Evolutionary conservation across 2,329 filamentous ascomycete species (phyloP), one percentile per base, ranked within the genome.

Genomic region (Colletotrichum tropicicola): DNA sequence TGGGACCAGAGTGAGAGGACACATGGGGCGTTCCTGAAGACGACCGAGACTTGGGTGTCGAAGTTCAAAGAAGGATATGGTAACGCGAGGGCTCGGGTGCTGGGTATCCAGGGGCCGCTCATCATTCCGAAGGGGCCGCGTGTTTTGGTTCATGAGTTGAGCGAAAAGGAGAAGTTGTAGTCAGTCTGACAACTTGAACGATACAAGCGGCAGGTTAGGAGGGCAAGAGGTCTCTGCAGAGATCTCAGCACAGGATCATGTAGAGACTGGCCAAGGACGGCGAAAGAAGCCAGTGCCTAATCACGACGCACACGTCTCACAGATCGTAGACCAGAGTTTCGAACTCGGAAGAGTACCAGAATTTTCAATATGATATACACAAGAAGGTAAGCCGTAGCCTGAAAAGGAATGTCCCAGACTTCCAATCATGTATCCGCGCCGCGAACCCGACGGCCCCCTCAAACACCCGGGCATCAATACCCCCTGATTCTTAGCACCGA

Each of bases 1-100:
- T 94, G 91, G 91, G 89, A 92, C 68, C 64, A 71, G 4, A 71
- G 73, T 5, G 72, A 71, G 12, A 64, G 5, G 62, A 69, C 5
- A 35, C 66, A 27, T 71, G 85, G 86, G 0, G 91, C 91, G 0
- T 94, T 94, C 73, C 81, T 82, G 45, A 82, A 86, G 27, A 93
- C 91, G 12, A 93, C 91, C 0, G 77, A 89, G 61, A 92, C 92
- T 2, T 78, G 73, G 69, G 72, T 79, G 5, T 66, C 65, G 3
- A 39, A 63, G 0, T 80, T 78, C n/a, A 73, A 68, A 3, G 6
- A 47, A 1, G 72, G 73, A 0, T 80, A 80, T 43, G 70, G 71
- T 0, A 44, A 55, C 0, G 67, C 73, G 0, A 69, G 73, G 27
- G 65, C 68, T 0, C 73, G 65, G 45, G 72, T 73, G 1, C 58